A percentile compares a stretch with the other conserved stretches of the same genome.
phyloP scores from a whole-genome alignment of 768 basidiomycete genomes.

The Leccinum pellstonianum region DNA sequence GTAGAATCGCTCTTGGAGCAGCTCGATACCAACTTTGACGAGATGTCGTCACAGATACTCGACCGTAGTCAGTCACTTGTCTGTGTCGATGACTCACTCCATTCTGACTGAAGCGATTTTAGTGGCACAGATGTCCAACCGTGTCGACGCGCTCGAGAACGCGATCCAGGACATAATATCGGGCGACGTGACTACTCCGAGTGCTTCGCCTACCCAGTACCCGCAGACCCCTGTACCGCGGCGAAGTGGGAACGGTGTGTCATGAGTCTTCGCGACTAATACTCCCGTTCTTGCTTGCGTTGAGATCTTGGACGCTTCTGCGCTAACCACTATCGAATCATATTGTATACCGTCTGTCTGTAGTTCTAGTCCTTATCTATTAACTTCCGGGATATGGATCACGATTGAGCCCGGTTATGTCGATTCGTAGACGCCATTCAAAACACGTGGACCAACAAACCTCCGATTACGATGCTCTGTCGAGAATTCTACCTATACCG shows the following conservation, averaged over 20 bases:
- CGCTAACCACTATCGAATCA: constrained; percentile 18
- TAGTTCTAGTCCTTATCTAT: constrained; percentile 11
- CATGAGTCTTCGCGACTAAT: constrained; percentile 17
- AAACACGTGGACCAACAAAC: neutral
- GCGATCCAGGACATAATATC: constrained; percentile 93
- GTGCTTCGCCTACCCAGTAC: constrained; percentile 56
- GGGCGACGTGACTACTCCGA: constrained; percentile 52
- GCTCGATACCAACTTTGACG: constrained; percentile 87
- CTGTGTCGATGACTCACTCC: neutral
- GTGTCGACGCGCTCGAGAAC: constrained; percentile 86
- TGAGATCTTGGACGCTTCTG: constrained; percentile 17
- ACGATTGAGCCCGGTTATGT: neutral
- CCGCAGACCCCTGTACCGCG: constrained; percentile 36
- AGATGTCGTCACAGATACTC: constrained; percentile 89
- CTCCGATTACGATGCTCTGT: constrained; percentile 12
- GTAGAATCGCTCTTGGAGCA: constrained; percentile 87
- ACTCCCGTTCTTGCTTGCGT: constrained; percentile 16
- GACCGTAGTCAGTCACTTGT: constrained; percentile 62
- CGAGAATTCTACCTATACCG: constrained; percentile 6
- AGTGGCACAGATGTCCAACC: constrained; percentile 93
- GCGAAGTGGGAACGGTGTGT: constrained; percentile 40
- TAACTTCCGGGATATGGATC: neutral
- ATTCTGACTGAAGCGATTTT: constrained; percentile 13
- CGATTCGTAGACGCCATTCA: neutral
- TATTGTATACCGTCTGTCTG: constrained; percentile 10